Evolutionary conservation across 305 asterid species (phyloP).

Genomic region (Rubia peregrina): DNA sequence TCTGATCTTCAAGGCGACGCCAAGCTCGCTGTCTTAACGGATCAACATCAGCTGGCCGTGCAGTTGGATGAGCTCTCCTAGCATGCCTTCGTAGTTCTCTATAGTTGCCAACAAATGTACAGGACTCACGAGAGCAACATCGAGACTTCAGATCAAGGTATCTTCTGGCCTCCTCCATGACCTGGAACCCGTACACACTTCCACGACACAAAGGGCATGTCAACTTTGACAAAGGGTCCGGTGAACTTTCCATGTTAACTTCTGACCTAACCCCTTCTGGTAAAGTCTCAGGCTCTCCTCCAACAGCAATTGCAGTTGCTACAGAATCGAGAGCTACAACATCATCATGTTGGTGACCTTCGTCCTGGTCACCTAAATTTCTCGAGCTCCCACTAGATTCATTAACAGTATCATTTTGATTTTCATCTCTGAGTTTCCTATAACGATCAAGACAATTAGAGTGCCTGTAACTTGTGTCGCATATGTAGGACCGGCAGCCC

Average conservation of each 20-base stretch:
- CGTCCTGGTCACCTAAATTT: slow-evolving; percentile 19
- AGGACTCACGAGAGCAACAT: slow-evolving; percentile 74
- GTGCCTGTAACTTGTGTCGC: slow-evolving; percentile 94
- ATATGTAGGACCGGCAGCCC: slow-evolving; percentile 82
- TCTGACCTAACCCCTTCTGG: slow-evolving; percentile 30
- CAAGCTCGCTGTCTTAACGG: slow-evolving; percentile 78
- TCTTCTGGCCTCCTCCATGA: slow-evolving; percentile 70
- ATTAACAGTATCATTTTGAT: slow-evolving; percentile 26
- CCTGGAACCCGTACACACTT: slow-evolving; percentile 64
- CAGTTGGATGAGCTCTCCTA: slow-evolving; percentile 75
- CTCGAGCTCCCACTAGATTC: slow-evolving; percentile 27
- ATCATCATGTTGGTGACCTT: slow-evolving; percentile 20
- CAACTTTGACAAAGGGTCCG: slow-evolving; percentile 40
- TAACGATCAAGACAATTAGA: slow-evolving; percentile 90
- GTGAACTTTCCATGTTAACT: slow-evolving; percentile 25
- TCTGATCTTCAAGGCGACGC: slow-evolving; percentile 66
- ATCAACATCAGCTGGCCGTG: slow-evolving; percentile 82
- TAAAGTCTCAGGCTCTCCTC: slow-evolving; percentile 5
- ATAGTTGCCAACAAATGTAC: slow-evolving; percentile 66
- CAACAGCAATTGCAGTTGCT: slow-evolving; percentile 5
- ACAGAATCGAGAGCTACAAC: slow-evolving; percentile 13
- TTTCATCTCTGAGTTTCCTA: slow-evolving; percentile 61
- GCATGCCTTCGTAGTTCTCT: slow-evolving; percentile 80
- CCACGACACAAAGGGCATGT: slow-evolving; percentile 96
- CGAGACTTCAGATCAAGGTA: slow-evolving; percentile 69